Evolutionary conservation across 2,329 filamentous ascomycete genomes (phyloP).

Genomic region (Bisporella sp.): DNA sequence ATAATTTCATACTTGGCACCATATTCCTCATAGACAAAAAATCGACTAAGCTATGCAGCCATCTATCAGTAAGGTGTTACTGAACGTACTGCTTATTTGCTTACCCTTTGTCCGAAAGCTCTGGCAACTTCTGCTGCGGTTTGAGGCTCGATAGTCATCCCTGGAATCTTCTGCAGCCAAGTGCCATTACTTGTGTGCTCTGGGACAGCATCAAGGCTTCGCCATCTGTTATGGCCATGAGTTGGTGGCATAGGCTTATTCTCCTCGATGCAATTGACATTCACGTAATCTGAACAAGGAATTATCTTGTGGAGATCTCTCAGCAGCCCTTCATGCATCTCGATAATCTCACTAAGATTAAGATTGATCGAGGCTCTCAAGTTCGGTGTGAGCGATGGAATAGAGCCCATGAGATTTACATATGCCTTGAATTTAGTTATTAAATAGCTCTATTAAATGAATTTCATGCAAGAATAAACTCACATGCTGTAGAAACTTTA

Average conservation of each 20-base stretch:
- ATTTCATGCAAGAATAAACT: conserved; percentile 20
- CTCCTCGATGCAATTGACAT: conserved; percentile 28
- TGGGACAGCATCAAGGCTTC: conserved; percentile 31
- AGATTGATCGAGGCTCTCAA: conserved; percentile 68
- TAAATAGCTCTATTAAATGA: no score
- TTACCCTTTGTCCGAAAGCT: conserved; percentile 53
- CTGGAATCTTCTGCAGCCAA: conserved; percentile 40
- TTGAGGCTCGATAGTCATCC: conserved; percentile 50
- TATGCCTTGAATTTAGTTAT: conserved; percentile 49
- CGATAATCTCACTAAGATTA: conserved; percentile 72
- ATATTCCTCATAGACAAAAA: conserved; percentile 88
- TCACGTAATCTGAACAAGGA: conserved; percentile 59
- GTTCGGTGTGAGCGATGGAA: conserved; percentile 56
- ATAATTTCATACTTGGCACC: conserved; percentile 84
- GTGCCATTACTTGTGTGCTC: conserved; percentile 28
- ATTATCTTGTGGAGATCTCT: conserved; percentile 64
- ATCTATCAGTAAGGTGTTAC: background rate
- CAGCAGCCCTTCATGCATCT: conserved; percentile 77
- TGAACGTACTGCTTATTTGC: conserved; percentile 1
- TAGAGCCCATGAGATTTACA: conserved; percentile 65
- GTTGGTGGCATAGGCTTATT: background rate
- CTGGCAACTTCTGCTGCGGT: conserved; percentile 54
- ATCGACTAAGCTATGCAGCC: conserved; percentile 59
- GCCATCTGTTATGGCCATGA: conserved; percentile 38
- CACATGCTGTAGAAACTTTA: conserved; percentile 83